Evolutionary conservation across 331 rosid species (phyloP).

Genomic region (Pyrus hybrid): DNA sequence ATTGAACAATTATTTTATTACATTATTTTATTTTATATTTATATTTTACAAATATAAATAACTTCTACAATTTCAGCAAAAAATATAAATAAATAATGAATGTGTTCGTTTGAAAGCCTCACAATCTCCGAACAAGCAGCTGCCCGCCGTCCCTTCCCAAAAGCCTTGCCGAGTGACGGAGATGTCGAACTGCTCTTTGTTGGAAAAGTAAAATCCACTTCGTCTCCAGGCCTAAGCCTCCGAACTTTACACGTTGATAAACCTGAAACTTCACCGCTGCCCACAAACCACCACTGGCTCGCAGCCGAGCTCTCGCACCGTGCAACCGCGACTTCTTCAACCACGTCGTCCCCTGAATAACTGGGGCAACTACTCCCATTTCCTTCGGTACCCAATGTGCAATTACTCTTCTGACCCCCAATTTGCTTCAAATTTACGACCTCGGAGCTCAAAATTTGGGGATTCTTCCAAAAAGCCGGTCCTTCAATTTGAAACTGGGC

Average conservation of each 20-base stretch:
- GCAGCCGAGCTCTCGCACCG: slow-evolving; percentile 15
- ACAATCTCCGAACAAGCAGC: slow-evolving; percentile 70
- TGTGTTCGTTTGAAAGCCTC: slow-evolving; percentile 42
- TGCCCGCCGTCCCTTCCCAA: slow-evolving; percentile 47
- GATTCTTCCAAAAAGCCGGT: slow-evolving; percentile 6
- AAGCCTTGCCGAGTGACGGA: slow-evolving; percentile 56
- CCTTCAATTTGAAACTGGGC: slow-evolving; percentile 35
- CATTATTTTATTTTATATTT: too few relatives aligned
- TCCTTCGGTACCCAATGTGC: slow-evolving; percentile 6
- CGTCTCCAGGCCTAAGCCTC: slow-evolving; percentile 50
- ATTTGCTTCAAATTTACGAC: slow-evolving; percentile 3
- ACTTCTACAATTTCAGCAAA: too few relatives aligned
- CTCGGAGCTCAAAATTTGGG: slow-evolving; percentile 11
- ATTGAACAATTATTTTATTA: too few relatives aligned
- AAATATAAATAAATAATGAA: too few relatives aligned
- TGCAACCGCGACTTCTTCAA: slow-evolving; percentile 13
- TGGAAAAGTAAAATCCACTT: slow-evolving; percentile 70
- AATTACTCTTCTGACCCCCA: background rate
- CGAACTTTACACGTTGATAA: slow-evolving; percentile 87
- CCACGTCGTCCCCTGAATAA: slow-evolving; percentile 11
- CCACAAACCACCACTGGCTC: slow-evolving; percentile 68
- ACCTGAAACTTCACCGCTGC: slow-evolving; percentile 58
- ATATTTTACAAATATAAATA: too few relatives aligned
- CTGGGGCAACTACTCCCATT: slow-evolving; percentile 10
- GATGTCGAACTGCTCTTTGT: slow-evolving; percentile 14